Base-by-base conservation (phyloP, 176 grass and related monocot genomes). In the Neostapfia colusana region DNA sequence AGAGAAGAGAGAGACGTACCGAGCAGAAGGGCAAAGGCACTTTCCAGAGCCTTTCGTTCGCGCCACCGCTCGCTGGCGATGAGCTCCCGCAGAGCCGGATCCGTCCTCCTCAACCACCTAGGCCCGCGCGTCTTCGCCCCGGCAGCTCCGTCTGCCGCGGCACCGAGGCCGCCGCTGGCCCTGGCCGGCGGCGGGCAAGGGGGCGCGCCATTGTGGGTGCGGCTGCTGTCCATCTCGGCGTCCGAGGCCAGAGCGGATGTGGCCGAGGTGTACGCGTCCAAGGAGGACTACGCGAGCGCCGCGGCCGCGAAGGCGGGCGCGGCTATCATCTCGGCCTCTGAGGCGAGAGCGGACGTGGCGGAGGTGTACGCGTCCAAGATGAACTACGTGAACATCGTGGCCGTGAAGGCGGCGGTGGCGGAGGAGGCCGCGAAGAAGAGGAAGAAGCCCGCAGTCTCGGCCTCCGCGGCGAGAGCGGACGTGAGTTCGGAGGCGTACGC, bases 71-170 rank as follows among this genome's bases (percentile, higher is more conserved):
- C 67, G 39, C 31, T 80, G 56, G 81, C 73, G 68, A 88, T 86
- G 78, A 82, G 78, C 72, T 83, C 90, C 44, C 85, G 88, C 40
- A 65, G 73, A 15, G 80, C 83, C 14, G 85, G 85, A 69, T 87
- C 78, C 62, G 70, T 73, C 67, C 60, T 93, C 27, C 79, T 86
- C 10, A 80, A 69, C 44, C 80, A 82, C 27, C 80, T 93, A 25
- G 36, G 62, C 40, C 86, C 70, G 14, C 86, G 82, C 45, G 46
- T 92, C 0, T 83, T 73, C 70, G 55, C 71, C 10, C 7, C 76
- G 12, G 18, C 37, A 42, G 18, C 88, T 4, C 59, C 72, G 46
- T 24, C n/a, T 10, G 39, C 63, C 7, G 46, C 72, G n/a, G 0
- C 56, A 28, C n/a, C 73, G 40, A 63, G 77, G 50, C 18, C 69